A percentile compares a stretch with the other conserved stretches of the same genome.
Conservation (phyloP, 192 early-diverging fungal genomes). For the Coemansia asiatica region DNA sequence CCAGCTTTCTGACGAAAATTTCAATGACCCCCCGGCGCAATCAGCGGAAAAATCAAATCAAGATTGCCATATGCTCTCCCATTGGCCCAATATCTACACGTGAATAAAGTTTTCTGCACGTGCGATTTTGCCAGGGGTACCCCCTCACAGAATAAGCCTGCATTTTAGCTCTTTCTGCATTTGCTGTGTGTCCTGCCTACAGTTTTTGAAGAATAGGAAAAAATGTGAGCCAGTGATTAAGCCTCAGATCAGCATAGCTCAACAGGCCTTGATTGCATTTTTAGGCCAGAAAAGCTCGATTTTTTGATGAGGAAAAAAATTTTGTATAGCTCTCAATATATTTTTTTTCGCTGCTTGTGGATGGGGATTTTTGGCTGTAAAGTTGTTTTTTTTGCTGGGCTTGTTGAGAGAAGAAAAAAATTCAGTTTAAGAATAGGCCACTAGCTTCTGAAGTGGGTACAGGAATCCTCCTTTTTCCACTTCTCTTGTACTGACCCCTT, state of each 20-base stretch:
- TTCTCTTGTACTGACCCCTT: conserved; percentile 47
- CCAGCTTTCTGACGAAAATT: conserved; percentile 17
- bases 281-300: too few relatives aligned
- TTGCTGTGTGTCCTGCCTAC: too few relatives aligned
- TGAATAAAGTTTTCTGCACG: conserved; percentile 39
- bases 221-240: neutral
- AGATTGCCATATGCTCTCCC: neutral
- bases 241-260: too few relatives aligned
- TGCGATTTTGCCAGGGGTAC: conserved; percentile 31
- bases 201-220: neutral
- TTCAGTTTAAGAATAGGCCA: conserved; percentile 6
- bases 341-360: too few relatives aligned
- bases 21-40: conserved; percentile 38
- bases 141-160: neutral
- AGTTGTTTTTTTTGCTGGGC: conserved; percentile 10
- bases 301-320: conserved; percentile 22
- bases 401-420: neutral
- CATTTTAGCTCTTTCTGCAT: neutral
- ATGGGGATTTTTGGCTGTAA: too few relatives aligned
- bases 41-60: conserved; percentile 28
- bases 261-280: too few relatives aligned
- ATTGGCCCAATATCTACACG: conserved; percentile 37
- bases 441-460: conserved; percentile 3
- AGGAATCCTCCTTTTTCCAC: conserved; percentile 42
- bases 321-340: too few relatives aligned